Evolutionary conservation across 2,329 filamentous ascomycete genomes (phyloP), one percentile per base, ranked within the genome.

Genomic region (Chaetoscypha palmicola): DNA sequence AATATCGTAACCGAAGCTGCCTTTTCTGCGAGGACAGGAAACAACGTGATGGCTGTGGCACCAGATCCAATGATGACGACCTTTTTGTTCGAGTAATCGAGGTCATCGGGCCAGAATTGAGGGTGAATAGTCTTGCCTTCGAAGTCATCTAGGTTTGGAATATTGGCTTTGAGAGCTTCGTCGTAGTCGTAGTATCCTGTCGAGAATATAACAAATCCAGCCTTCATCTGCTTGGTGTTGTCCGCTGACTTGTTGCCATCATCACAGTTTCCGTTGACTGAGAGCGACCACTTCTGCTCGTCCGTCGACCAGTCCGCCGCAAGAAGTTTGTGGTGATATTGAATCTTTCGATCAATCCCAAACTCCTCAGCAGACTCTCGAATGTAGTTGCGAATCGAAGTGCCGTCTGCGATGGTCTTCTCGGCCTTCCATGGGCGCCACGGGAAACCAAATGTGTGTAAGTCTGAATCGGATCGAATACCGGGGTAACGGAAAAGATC

Each of bases 401-500:
- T 50, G 0, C 72, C 76, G 4, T 69, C 65, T 2, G 73, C 74
- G 41, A 82, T 71, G 2, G 71, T 60, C 36, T 69, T 65, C 3
- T 67, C 55, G 20, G 74, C 65, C 8, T 65, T 66, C 84, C 84
- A 90, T 0, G 81, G 81, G 32, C 77, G 72, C 77, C 83, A 90
- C 1, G 74, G 64, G 54, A 88, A 88, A 14, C 75, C 76, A 48
- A 79, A 81, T 0, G 76, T 80, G 52, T 71, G 72, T 5, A 81
- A 66, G 55, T 81, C 77, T 0, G 76, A 78, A 49, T 81, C 76
- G 2, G 77, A 79, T 35, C 77, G 69, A 50, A 86, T 81, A 5
- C 86, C 82, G 0, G 83, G 85, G 54, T 88, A 91, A 31, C 72
- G 76, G 67, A 88, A 91, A 2, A 89, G 66, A 55, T 83, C 79